Evolutionary conservation across 257 asterid species (phyloP).

Genomic region (Avicennia marina): DNA sequence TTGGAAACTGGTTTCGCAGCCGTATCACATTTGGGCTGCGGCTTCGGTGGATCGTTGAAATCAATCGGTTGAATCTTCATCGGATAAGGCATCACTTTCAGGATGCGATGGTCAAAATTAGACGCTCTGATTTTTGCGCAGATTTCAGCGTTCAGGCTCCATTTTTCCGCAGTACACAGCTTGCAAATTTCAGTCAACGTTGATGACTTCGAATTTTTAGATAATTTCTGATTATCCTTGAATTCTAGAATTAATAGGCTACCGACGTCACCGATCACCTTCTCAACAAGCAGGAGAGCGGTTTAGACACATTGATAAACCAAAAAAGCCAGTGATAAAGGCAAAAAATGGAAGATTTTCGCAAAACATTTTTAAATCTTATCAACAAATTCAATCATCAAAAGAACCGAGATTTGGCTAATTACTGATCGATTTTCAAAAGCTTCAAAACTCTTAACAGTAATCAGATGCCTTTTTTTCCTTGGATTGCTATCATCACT

Average conservation of each 20-base stretch:
- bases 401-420: conserved; percentile 18
- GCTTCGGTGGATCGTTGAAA: conserved; percentile 32
- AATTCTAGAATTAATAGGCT: too few relatives aligned
- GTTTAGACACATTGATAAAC: too few relatives aligned
- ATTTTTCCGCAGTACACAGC: conserved; percentile 18
- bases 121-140: neutral
- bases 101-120: neutral
- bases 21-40: conserved; percentile 34
- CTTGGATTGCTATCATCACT: conserved; percentile 16
- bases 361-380: neutral
- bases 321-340: conserved; percentile 8
- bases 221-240: too few relatives aligned
- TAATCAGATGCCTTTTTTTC: conserved; percentile 29
- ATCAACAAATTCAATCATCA: conserved; percentile 24
- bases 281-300: too few relatives aligned
- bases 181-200: too few relatives aligned
- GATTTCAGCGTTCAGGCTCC: conserved; percentile 17
- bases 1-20: conserved; percentile 46
- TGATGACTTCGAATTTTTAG: too few relatives aligned
- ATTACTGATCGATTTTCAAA: conserved; percentile 20
- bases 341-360: conserved; percentile 2
- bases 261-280: too few relatives aligned
- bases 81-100: conserved; percentile 35
- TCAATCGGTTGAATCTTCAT: conserved; percentile 88
- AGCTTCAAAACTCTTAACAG: conserved; percentile 15